Percentiles rank a stretch among this genome's conserved stretches.
These are phyloP conservation scores for Exobasidium cylindrosporum DNA, from an alignment of 1,284 basidiomycete species.

Conservation along the genomic window DNA sequence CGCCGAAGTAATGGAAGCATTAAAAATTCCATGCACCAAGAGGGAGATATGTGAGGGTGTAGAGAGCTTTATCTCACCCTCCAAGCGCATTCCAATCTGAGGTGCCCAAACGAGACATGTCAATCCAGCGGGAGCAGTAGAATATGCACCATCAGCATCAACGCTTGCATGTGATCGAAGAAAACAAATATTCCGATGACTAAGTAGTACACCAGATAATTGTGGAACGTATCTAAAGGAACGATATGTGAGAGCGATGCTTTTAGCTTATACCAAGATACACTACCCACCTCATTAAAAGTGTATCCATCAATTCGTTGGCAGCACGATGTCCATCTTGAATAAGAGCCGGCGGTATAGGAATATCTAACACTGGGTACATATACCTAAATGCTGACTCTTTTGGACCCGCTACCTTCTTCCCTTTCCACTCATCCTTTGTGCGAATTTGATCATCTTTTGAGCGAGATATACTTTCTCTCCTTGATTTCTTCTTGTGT, in stretches of 20 bases:
- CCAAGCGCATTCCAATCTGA: constrained; percentile 74
- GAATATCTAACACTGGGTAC: constrained; percentile 39
- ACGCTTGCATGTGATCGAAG: constrained; percentile 68
- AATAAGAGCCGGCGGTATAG: constrained; percentile 45
- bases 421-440: constrained; percentile 3
- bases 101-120: constrained; percentile 88
- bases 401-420: background rate
- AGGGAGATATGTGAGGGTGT: constrained; percentile 92
- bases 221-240: constrained; percentile 78
- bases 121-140: constrained; percentile 72
- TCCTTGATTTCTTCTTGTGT: background rate
- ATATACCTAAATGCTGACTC: constrained; percentile 34
- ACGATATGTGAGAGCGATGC: background rate
- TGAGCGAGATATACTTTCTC: background rate
- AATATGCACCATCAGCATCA: constrained; percentile 81
- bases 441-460: background rate
- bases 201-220: constrained; percentile 79
- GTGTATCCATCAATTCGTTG: constrained; percentile 47
- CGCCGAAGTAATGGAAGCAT: constrained; percentile 88
- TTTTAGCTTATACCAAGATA: background rate
- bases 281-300: constrained; percentile 45
- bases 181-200: constrained; percentile 76
- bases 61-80: constrained; percentile 79
- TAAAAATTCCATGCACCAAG: constrained; percentile 90
- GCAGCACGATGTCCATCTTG: constrained; percentile 36